Conservation (phyloP, 228 moss, liverwort and hornwort genomes). For the Sphagnum fallax region DNA sequence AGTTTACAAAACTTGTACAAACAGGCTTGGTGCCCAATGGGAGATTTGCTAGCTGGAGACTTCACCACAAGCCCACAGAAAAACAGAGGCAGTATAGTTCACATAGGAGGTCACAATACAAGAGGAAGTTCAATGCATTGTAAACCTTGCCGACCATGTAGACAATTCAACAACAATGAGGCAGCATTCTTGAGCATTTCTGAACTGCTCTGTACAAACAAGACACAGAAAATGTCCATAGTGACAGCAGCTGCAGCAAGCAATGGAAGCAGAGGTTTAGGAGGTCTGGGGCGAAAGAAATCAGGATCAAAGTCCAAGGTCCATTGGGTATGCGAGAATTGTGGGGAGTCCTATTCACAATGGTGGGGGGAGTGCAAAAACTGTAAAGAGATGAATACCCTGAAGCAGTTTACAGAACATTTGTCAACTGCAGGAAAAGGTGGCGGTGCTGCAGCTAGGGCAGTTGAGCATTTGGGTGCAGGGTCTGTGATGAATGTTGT, state of each 20-base stretch:
- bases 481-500: conserved; percentile 14
- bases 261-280: conserved; percentile 31
- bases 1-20: conserved; percentile 8
- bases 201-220: too few relatives aligned
- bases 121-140: not conserved
- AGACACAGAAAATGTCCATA: not conserved
- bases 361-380: conserved; percentile 94
- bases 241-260: conserved; percentile 5
- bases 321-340: conserved; percentile 88
- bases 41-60: conserved; percentile 5
- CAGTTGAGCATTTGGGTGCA: conserved; percentile 64
- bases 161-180: too few relatives aligned
- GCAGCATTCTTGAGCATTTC: too few relatives aligned
- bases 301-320: conserved; percentile 54
- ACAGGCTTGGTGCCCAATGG: conserved; percentile 5
- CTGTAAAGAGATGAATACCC: conserved; percentile 81
- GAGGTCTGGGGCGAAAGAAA: conserved; percentile 43
- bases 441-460: conserved; percentile 94
- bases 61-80: conserved; percentile 1
- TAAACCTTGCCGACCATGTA: too few relatives aligned
- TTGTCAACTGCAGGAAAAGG: conserved; percentile 44
- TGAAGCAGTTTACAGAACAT: conserved; percentile 83
- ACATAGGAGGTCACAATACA: not conserved
- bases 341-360: conserved; percentile 84
- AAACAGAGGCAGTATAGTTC: not conserved